These are phyloP conservation scores for Boletus rex-veris DNA, from an alignment of 768 basidiomycete species.

Conservation along the genomic window DNA sequence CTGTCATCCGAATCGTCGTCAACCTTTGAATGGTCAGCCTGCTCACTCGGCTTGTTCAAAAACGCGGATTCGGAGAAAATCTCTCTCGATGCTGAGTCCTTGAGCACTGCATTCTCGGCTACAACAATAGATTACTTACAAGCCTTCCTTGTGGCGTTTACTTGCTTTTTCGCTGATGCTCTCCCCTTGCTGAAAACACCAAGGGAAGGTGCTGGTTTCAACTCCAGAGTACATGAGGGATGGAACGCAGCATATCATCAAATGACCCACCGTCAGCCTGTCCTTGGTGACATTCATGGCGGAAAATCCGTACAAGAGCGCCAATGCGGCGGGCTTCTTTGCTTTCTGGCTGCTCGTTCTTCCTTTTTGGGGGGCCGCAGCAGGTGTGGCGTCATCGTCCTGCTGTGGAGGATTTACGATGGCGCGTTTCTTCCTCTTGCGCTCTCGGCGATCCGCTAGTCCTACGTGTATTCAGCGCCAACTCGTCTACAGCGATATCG, in stretches of 20 bases:
- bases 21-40: slow-evolving; percentile 3
- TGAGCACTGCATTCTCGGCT: neutral
- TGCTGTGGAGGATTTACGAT: slow-evolving; percentile 38
- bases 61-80: slow-evolving; percentile 49
- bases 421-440: slow-evolving; percentile 55
- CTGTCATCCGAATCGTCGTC: slow-evolving; percentile 3
- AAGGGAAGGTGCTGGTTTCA: slow-evolving; percentile 27
- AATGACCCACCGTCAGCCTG: slow-evolving; percentile 33
- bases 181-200: slow-evolving; percentile 39
- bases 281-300: slow-evolving; percentile 36
- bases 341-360: slow-evolving; percentile 16
- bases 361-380: slow-evolving; percentile 6
- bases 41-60: slow-evolving; percentile 32
- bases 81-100: slow-evolving; percentile 11
- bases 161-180: slow-evolving; percentile 30
- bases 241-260: neutral
- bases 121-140: slow-evolving; percentile 10
- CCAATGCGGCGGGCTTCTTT: slow-evolving; percentile 29
- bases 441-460: slow-evolving; percentile 59
- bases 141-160: slow-evolving; percentile 5
- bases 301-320: slow-evolving; percentile 37
- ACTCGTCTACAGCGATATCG: neutral
- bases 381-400: neutral
- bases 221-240: slow-evolving; percentile 17
- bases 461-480: slow-evolving; percentile 37